Base-by-base conservation (phyloP, 2,329 filamentous ascomycete species). In the Lasiodiplodia sp. region DNA sequence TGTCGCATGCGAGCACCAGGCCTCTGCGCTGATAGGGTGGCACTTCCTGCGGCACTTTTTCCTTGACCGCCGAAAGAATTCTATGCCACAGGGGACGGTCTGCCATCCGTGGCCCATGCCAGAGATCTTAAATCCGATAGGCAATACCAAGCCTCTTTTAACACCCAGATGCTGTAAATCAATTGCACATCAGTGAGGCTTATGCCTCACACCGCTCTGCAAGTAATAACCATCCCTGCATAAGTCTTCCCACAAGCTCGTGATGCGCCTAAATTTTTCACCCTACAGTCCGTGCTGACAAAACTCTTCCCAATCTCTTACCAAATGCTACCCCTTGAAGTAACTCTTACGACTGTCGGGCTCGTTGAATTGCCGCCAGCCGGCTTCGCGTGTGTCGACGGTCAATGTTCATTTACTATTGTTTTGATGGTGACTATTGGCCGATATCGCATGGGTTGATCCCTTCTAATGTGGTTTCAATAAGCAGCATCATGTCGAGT, bases 381-480 rank as follows among this genome's bases (percentile, higher is more conserved):
- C 47, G 60, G 6, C 28, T 23, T 25, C 23, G n/a, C 28, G 4
- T 37, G 4, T 49, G 23, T 7, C 8, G 44, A 7, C n/a, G 28
- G 56, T 3, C 40, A 10, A 25, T 31, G 4, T 47, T 11, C 18
- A 21, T 28, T 23, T 3, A 52, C 31, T 64, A 1, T n/a, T 5
- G 7, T 18, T 16, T 23, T 63, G 58, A 38, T 38, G 18, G 44
- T n/a, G 44, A 52, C 5, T 21, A 49, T 34, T 40, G 47, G 40
- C 60, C 60, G 60, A 64, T 64, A 64, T 64, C 60, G 60, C 60
- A 37, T 37, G 60, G 60, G n/a, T 21, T 52, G 47, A 38, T 64
- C 60, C 10, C 34, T 52, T 21, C 18, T 38, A 31, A 63, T 51
- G 60, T 47, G 12, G 60, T 64, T 52, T 21, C 60, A 49, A 64